Percentiles rank a stretch among this genome's conserved stretches.
phyloP scores from a whole-genome alignment of 306 rosid species.

The Lathyrus sativus region DNA sequence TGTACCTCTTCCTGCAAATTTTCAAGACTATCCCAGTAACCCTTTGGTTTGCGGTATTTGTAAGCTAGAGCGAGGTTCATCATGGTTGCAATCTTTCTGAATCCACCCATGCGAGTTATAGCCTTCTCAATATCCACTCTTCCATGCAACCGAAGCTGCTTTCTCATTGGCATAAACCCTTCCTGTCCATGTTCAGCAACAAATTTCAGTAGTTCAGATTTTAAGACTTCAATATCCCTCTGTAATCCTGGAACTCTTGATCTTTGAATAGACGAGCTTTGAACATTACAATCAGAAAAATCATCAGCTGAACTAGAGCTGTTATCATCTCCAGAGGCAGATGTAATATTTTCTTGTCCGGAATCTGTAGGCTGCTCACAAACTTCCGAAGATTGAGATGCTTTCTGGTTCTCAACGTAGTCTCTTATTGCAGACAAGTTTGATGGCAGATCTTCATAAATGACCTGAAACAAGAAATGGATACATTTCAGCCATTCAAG shows the following conservation, averaged over 20 bases:
- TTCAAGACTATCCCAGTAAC: conserved; percentile 86
- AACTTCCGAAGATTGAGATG: conserved; percentile 35
- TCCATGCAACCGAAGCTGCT: conserved; percentile 79
- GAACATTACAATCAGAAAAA: conserved; percentile 36
- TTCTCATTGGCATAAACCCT: conserved; percentile 97
- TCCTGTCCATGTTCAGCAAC: conserved; percentile 81
- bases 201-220: conserved; percentile 70
- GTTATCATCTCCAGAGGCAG: conserved; percentile 37
- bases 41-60: conserved; percentile 88
- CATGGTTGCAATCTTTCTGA: conserved; percentile 71
- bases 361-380: conserved; percentile 39
- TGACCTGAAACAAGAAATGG: conserved; percentile 52
- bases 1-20: conserved; percentile 70
- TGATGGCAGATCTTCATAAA: conserved; percentile 94
- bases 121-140: conserved; percentile 91
- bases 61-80: conserved; percentile 90
- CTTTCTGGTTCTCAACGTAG: conserved; percentile 59
- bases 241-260: conserved; percentile 83
- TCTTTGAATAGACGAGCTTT: conserved; percentile 51
- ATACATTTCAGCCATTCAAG: conserved; percentile 19
- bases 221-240: conserved; percentile 76
- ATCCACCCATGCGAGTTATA: conserved; percentile 86
- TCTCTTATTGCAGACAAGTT: conserved; percentile 85
- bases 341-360: conserved; percentile 42
- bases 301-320: conserved; percentile 38